Conservation (phyloP, 768 basidiomycete species). For the Agrocybe chaxingu region DNA sequence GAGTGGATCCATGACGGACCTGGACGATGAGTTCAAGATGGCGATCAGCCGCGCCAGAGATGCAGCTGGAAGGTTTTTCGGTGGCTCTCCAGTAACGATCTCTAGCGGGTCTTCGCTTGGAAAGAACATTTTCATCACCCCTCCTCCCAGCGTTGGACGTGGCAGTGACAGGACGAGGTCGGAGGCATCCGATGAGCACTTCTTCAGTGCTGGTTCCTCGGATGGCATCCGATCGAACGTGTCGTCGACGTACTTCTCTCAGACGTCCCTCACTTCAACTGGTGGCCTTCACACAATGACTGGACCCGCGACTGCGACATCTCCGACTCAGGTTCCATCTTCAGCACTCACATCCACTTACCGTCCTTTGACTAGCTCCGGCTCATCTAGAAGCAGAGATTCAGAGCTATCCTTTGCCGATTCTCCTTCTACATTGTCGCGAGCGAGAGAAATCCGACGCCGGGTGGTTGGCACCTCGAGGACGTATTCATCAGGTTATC, state of each 20-base stretch:
- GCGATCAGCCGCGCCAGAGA: constrained; percentile 43
- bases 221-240: constrained; percentile 26
- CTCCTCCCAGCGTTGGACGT: constrained; percentile 34
- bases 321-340: constrained; percentile 41
- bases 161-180: constrained; percentile 30
- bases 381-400: constrained; percentile 47
- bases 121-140: constrained; percentile 37
- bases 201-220: constrained; percentile 37
- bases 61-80: constrained; percentile 35
- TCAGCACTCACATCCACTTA: constrained; percentile 35
- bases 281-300: constrained; percentile 24
- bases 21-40: constrained; percentile 57
- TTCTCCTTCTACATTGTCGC: constrained; percentile 53
- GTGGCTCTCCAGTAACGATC: constrained; percentile 67
- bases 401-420: constrained; percentile 35
- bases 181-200: constrained; percentile 34
- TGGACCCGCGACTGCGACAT: constrained; percentile 29
- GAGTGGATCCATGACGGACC: constrained; percentile 77
- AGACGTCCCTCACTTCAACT: constrained; percentile 24
- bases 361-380: constrained; percentile 43
- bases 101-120: constrained; percentile 62
- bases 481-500: constrained; percentile 38
- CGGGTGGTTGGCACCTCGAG: constrained; percentile 40
- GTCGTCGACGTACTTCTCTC: constrained; percentile 37
- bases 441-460: constrained; percentile 57